phyloP scores from a whole-genome alignment of 441 rosid species.

The Arabidopsis lyrata region DNA sequence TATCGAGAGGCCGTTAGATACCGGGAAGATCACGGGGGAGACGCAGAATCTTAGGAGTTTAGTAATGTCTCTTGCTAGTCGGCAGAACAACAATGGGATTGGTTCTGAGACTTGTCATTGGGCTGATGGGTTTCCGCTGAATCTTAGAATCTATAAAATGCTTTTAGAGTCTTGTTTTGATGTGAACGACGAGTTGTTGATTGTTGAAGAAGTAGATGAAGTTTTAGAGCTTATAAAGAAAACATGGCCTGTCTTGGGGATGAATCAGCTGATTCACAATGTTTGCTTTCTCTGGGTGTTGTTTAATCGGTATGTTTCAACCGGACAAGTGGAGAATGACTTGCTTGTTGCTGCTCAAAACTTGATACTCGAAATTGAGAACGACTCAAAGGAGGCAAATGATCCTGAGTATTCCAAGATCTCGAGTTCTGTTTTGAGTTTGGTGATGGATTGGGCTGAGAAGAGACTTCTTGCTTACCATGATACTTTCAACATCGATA shows the following conservation, averaged over 20 bases:
- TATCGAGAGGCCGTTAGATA: constrained; percentile 55
- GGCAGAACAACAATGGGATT: constrained; percentile 48
- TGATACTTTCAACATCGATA: constrained; percentile 59
- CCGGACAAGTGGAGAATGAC: constrained; percentile 69
- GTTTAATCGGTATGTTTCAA: constrained; percentile 62
- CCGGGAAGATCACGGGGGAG: constrained; percentile 58
- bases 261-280: constrained; percentile 65
- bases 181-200: constrained; percentile 58
- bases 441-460: constrained; percentile 67
- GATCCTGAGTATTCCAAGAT: constrained; percentile 54
- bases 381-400: constrained; percentile 51
- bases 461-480: constrained; percentile 68
- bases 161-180: constrained; percentile 75
- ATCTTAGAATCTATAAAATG: constrained; percentile 61
- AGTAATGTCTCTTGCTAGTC: constrained; percentile 64
- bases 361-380: constrained; percentile 63
- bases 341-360: constrained; percentile 69
- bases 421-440: constrained; percentile 53
- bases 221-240: constrained; percentile 72
- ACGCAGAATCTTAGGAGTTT: constrained; percentile 56
- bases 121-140: constrained; percentile 76
- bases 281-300: constrained; percentile 73
- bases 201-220: constrained; percentile 77
- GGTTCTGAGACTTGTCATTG: constrained; percentile 66
- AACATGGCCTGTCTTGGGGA: constrained; percentile 72